Base-by-base conservation (phyloP, 2,329 filamentous ascomycete species). In the Akanthomyces dipterigenus region DNA sequence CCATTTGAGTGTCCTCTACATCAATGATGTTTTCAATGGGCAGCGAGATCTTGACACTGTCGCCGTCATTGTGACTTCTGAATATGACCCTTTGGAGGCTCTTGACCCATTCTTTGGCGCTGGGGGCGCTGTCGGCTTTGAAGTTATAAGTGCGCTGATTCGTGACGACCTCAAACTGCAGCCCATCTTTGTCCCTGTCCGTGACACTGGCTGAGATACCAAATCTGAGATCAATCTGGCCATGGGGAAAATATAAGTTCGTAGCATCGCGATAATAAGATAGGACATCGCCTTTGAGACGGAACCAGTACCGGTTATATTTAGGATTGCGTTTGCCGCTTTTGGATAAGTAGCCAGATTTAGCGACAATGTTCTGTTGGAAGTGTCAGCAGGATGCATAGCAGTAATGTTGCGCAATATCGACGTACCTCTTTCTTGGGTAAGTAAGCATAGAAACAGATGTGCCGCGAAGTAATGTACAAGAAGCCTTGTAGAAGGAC, bases 401-500 rank as follows among this genome's bases (percentile, higher is more conserved):
- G n/a, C 14, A 16, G 34, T 22, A 20, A 36, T 8, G 45, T 34
- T 6, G 34, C 4, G 9, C 26, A 20, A 31, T 60, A 8, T 22
- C 24, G 34, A 70, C 87, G 75, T 79, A 90, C 89, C 56, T 89
- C 86, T 80, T 95, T 96, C 79, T 93, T 96, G 7, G 92, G 92
- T n/a, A 98, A 82, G 71, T 97, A 97, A 43, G 95, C 92, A 71
- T 97, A 98, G 73, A 98, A 99, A 76, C 93, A 97, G 64, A 98
- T 89, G 71, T 99, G 95, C 67, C 88, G 89, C 64, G 89, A 82
- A 0, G 95, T 98, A 70, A 99, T 90, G 76, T 98, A 98, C 82
- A 99, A 88, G 72, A 95, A 97, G 6, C 95, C 95, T 71, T 97
- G 92, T 9, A 98, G 82, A 34, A 98, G 79, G 49, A 96, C 91